Conservation (phyloP, 495 filamentous ascomycete species). For the Neurospora intermedia region DNA sequence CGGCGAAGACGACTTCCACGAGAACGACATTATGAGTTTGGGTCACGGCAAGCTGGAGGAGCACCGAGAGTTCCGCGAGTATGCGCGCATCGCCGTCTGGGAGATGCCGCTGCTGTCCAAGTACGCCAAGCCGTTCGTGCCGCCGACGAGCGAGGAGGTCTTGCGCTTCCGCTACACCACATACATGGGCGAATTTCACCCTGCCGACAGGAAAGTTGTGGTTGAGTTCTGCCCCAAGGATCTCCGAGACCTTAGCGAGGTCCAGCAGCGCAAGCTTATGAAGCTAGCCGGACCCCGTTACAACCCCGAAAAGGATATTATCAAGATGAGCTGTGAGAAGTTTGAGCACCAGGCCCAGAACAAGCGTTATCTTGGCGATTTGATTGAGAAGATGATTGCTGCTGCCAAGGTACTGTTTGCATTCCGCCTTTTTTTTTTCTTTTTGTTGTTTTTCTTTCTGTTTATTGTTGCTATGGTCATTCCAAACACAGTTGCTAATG, state of each 20-base stretch:
- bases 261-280: slow-evolving; percentile 68
- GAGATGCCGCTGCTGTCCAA: slow-evolving; percentile 87
- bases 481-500: background rate
- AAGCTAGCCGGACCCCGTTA: slow-evolving; percentile 84
- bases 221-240: slow-evolving; percentile 73
- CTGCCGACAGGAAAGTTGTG: slow-evolving; percentile 85
- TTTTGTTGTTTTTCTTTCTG: background rate
- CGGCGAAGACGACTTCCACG: slow-evolving; percentile 36
- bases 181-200: slow-evolving; percentile 90
- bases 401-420: slow-evolving; percentile 53
- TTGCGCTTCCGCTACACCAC: slow-evolving; percentile 95
- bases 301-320: slow-evolving; percentile 73
- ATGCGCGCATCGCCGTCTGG: slow-evolving; percentile 80
- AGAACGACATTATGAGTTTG: slow-evolving; percentile 71
- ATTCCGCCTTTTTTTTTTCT: background rate
- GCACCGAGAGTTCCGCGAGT: slow-evolving; percentile 81
- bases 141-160: slow-evolving; percentile 51
- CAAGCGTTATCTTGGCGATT: slow-evolving; percentile 81
- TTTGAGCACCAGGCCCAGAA: slow-evolving; percentile 86
- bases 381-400: slow-evolving; percentile 58
- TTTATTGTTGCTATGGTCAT: background rate
- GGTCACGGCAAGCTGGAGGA: slow-evolving; percentile 82
- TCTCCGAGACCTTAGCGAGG: slow-evolving; percentile 44
- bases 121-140: slow-evolving; percentile 68
- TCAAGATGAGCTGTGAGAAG: slow-evolving; percentile 86